Percentiles rank a stretch among this genome's conserved stretches.
phyloP scores from a whole-genome alignment of 106 monocot species.

The Dioscorea dumetorum region DNA sequence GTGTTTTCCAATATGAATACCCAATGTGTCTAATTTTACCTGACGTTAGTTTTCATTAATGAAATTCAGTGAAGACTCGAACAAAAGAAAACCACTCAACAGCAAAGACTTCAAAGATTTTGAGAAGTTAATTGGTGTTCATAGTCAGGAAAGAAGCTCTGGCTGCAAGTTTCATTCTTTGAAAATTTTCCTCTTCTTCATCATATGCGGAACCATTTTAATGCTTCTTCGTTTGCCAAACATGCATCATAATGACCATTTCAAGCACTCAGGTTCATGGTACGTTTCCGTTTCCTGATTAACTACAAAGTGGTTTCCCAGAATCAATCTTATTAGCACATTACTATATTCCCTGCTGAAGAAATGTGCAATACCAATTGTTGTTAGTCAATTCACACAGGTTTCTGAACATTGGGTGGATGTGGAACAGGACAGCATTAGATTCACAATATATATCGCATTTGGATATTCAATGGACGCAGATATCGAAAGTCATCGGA shows the following conservation, averaged over 20 bases:
- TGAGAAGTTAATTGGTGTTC: conserved; percentile 2
- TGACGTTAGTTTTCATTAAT: not conserved
- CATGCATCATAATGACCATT: conserved; percentile 5
- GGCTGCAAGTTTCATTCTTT: conserved; percentile 25
- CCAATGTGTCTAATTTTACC: too few relatives aligned
- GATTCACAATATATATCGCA: conserved; percentile 53
- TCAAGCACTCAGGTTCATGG: not conserved
- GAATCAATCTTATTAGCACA: too few relatives aligned
- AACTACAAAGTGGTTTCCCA: too few relatives aligned
- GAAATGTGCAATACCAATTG: conserved; percentile 10
- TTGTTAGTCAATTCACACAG: conserved; percentile 17
- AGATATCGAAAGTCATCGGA: conserved; percentile 28
- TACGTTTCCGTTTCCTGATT: too few relatives aligned
- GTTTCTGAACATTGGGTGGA: conserved; percentile 46
- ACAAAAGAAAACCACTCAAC: conserved; percentile 17
- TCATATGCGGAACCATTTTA: conserved; percentile 21
- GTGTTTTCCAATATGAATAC: too few relatives aligned
- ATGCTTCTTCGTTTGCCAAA: conserved; percentile 19
- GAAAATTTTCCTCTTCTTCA: conserved; percentile 23
- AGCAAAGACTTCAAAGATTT: conserved; percentile 19
- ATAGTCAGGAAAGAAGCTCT: conserved; percentile 8
- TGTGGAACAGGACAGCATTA: conserved; percentile 31
- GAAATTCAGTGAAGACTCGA: conserved; percentile 23
- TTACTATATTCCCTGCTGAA: too few relatives aligned
- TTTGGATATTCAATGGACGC: conserved; percentile 46